Conservation (phyloP, 306 rosid genomes). For the Oxytropis ochrocephala region DNA sequence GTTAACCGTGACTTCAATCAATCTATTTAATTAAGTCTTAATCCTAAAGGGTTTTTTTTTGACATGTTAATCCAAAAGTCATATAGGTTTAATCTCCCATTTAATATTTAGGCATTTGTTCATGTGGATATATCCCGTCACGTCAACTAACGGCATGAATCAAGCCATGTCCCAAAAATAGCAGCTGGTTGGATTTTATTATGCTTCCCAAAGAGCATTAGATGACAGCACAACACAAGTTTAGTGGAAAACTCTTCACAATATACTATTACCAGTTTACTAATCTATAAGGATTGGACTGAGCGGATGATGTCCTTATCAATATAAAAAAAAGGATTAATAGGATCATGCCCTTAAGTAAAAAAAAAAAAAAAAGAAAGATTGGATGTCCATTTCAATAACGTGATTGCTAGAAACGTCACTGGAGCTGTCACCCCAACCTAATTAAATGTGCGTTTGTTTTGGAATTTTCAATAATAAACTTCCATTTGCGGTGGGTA, state of each 20-base stretch:
- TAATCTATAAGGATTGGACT: conserved; percentile 1
- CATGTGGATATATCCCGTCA: background rate
- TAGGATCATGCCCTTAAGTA: too few species aligned
- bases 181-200: conserved; percentile 13
- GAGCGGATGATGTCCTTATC: background rate
- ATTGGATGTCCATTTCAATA: conserved; percentile 10
- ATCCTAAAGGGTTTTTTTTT: too few species aligned
- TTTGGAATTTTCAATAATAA: too few species aligned
- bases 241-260: background rate
- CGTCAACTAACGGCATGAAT: conserved; percentile 23
- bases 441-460: background rate
- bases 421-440: background rate
- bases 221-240: background rate
- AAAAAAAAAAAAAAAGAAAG: too few species aligned
- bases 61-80: background rate
- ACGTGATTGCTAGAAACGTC: conserved; percentile 10
- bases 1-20: background rate
- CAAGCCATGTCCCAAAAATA: conserved; percentile 3
- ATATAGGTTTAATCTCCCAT: background rate
- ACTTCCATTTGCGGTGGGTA: too few species aligned
- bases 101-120: background rate
- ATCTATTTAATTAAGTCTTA: background rate
- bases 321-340: background rate
- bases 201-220: background rate
- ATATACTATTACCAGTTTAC: background rate